These are phyloP conservation scores for Ophiostoma perfectum DNA, from an alignment of 2,329 filamentous ascomycete species.

Conservation along the genomic window DNA sequence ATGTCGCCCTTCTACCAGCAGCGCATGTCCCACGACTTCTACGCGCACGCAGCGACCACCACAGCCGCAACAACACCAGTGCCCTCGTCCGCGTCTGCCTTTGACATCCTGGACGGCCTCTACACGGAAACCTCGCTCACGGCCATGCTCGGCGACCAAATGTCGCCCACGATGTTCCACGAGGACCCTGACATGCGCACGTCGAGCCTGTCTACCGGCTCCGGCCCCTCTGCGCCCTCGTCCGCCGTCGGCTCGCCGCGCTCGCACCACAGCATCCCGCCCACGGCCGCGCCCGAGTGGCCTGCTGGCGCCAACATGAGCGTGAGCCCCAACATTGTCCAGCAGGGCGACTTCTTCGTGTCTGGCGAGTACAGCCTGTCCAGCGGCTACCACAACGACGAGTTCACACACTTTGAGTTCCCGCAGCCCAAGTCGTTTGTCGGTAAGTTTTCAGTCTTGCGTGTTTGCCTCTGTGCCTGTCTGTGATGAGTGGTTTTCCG, in stretches of 20 bases:
- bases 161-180: constrained; percentile 44
- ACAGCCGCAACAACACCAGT: not conserved
- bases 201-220: constrained; percentile 55
- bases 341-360: constrained; percentile 49
- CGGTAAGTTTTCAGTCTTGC: constrained; percentile 38
- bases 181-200: constrained; percentile 49
- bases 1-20: constrained; percentile 16
- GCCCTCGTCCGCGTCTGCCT: constrained; percentile 37
- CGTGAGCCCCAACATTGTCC: constrained; percentile 59
- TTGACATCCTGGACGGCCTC: constrained; percentile 38
- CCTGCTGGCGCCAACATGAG: constrained; percentile 49
- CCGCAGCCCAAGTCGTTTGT: constrained; percentile 48
- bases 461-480: constrained; percentile 28
- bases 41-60: constrained; percentile 17
- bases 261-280: constrained; percentile 51
- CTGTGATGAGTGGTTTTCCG: not conserved
- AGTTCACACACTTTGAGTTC: constrained; percentile 46
- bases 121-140: constrained; percentile 42
- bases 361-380: constrained; percentile 54
- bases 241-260: constrained; percentile 64
- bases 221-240: constrained; percentile 58
- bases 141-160: constrained; percentile 43
- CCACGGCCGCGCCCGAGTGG: constrained; percentile 57
- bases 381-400: constrained; percentile 40
- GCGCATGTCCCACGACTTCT: constrained; percentile 27